Conservation (phyloP, 1,139 yeast species). For the Candida sp. region DNA sequence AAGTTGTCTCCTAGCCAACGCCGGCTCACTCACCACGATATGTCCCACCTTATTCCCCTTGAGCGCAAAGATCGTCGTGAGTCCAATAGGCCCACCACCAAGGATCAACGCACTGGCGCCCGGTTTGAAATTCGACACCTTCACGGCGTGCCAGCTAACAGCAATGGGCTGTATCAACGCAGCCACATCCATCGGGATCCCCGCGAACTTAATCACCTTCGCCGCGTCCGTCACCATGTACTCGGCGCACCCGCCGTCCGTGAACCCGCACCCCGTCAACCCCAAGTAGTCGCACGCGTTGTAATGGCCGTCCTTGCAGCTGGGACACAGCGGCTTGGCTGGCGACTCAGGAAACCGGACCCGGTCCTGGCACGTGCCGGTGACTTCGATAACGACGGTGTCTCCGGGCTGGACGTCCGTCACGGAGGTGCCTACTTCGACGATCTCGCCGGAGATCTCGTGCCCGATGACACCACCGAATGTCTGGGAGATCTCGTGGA, state of each 20-base stretch:
- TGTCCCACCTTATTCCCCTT: constrained; percentile 57
- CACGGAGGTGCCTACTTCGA: constrained; percentile 25
- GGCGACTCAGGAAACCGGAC: constrained; percentile 30
- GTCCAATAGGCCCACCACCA: constrained; percentile 68
- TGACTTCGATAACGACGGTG: constrained; percentile 51
- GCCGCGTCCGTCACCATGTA: constrained; percentile 37
- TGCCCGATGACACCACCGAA: constrained; percentile 49
- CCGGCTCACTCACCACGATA: constrained; percentile 67
- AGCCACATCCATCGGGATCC: constrained; percentile 48
- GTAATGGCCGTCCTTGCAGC: constrained; percentile 46
- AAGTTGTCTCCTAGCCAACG: constrained; percentile 53
- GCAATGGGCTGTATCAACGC: constrained; percentile 50
- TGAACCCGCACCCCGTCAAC: constrained; percentile 48
- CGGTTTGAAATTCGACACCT: constrained; percentile 34
- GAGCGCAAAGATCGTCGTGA: constrained; percentile 58
- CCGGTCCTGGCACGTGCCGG: constrained; percentile 52
- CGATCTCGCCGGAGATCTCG: constrained; percentile 54
- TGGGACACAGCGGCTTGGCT: constrained; percentile 35
- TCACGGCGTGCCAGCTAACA: constrained; percentile 54
- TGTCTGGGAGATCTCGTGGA: constrained; percentile 21
- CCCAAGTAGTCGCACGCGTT: constrained; percentile 52
- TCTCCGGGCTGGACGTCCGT: constrained; percentile 6
- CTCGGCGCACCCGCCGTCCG: constrained; percentile 51
- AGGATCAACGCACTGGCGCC: constrained; percentile 61
- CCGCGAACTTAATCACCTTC: constrained; percentile 39